phyloP scores from a whole-genome alignment of 495 filamentous ascomycete genomes.

The Pseudotulostoma volvatum region DNA sequence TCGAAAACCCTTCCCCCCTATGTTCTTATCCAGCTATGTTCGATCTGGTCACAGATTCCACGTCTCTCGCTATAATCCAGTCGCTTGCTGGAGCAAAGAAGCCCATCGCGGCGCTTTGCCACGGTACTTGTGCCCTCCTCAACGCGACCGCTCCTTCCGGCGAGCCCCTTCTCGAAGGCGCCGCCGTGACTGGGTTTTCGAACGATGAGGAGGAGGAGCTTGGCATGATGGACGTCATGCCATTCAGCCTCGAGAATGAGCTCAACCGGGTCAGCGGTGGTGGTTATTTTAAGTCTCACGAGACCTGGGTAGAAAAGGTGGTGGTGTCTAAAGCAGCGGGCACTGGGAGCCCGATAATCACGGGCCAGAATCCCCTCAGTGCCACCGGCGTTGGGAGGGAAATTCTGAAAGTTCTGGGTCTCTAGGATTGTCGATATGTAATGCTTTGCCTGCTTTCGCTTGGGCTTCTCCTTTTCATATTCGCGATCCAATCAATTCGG shows the following conservation, averaged over 20 bases:
- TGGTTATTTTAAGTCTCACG: conserved; percentile 39
- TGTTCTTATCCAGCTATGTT: conserved; percentile 42
- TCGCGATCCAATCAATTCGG: too few species aligned
- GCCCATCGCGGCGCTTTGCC: conserved; percentile 50
- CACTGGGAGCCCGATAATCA: conserved; percentile 40
- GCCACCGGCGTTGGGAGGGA: conserved; percentile 41
- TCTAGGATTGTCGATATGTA: conserved; percentile 1
- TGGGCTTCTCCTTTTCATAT: too few species aligned
- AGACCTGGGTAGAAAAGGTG: conserved; percentile 43
- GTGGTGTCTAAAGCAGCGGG: conserved; percentile 30
- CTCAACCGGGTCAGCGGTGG: conserved; percentile 34
- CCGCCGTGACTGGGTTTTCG: conserved; percentile 48
- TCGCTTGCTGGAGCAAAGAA: conserved; percentile 47
- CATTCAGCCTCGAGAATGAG: conserved; percentile 47
- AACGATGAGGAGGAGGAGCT: conserved; percentile 48
- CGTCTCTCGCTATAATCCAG: conserved; percentile 37
- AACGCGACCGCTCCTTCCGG: conserved; percentile 38
- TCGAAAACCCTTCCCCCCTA: too few species aligned
- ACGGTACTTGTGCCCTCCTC: conserved; percentile 46
- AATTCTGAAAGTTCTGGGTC: conserved; percentile 17
- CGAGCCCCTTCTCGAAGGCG: conserved; percentile 34
- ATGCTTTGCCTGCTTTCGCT: too few species aligned
- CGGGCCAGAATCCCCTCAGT: conserved; percentile 60
- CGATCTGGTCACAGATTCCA: conserved; percentile 37
- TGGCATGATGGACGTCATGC: conserved; percentile 33